Evolutionary conservation across 106 monocot genomes (phyloP).

Genomic region (Dendrobium officinale): DNA sequence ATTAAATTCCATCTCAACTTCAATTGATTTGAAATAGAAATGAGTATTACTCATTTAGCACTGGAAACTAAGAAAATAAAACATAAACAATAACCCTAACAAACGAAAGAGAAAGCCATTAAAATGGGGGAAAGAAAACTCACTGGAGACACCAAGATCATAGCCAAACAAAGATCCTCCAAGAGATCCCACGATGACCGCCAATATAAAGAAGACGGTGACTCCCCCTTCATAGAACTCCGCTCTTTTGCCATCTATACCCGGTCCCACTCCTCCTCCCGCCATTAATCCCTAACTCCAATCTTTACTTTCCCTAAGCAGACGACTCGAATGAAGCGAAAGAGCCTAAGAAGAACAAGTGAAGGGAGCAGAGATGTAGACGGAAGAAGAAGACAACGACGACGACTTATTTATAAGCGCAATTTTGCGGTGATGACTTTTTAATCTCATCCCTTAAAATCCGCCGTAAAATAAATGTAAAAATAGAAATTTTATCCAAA

Average conservation of each 20-base stretch:
- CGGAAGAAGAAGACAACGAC: too few relatives aligned
- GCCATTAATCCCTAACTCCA: slow-evolving; percentile 32
- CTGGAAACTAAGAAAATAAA: neutral
- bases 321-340: too few relatives aligned
- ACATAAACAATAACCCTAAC: neutral
- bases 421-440: too few relatives aligned
- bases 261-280: slow-evolving; percentile 47
- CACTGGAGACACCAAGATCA: slow-evolving; percentile 71
- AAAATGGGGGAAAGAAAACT: slow-evolving; percentile 3
- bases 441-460: too few relatives aligned
- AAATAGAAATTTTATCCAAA: too few relatives aligned
- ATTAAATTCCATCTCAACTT: neutral
- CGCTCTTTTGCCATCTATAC: slow-evolving; percentile 34
- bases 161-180: slow-evolving; percentile 77
- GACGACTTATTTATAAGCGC: too few relatives aligned
- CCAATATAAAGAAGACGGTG: slow-evolving; percentile 55
- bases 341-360: too few relatives aligned
- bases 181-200: slow-evolving; percentile 54
- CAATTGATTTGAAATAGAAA: neutral
- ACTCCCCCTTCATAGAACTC: slow-evolving; percentile 49
- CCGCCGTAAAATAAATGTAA: too few relatives aligned
- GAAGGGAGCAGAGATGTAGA: too few relatives aligned
- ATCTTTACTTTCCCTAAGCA: neutral
- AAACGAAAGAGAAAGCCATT: neutral
- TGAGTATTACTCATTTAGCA: too few relatives aligned